Evolutionary conservation across 2,329 filamentous ascomycete genomes (phyloP), one percentile per base, ranked within the genome.

Genomic region (Falciphora oryzae): DNA sequence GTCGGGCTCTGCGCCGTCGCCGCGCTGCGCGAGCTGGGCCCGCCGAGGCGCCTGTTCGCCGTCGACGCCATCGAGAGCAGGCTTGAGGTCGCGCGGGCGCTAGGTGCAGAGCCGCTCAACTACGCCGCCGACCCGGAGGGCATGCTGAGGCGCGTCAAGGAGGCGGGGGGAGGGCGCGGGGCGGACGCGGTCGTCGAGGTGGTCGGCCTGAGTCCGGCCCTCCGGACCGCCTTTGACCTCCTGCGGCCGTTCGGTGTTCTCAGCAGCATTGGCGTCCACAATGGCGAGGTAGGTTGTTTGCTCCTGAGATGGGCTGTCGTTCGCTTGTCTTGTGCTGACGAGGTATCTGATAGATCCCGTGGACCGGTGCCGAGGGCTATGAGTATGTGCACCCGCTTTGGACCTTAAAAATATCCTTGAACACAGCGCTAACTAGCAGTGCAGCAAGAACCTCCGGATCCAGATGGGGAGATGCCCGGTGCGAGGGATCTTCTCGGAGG

Each of bases 171-270:
- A 22, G 92, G 92, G 10, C 83, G 93, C 56, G 93, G 93, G 8
- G 93, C 93, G 18, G 93, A 97, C 76, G 87, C 91, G 25, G 87
- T 95, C 2, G 87, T 97, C 69, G 90, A 93, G 75, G 89, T 91
- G 8, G 90, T 93, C 31, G 90, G 90, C 0, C 77, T 89, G 66
- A 87, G 85, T 64, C 83, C 87, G 53, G 90, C 90, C 2, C 75
- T 93, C 72, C 84, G 82, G 71, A 90, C 87, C 50, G 89, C 85
- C 0, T 92, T 88, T 74, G 89, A 92, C 38, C 74, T 92, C 25
- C 74, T 93, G 65, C 82, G 90, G 63, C 89, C 89, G 1, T 93
- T 87, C 78, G 90, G 90, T 6, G 84, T 83, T 57, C 90, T 93
- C 68, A 89, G 86, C 70, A 91, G 88, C 71, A 90, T 92, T 65